These are phyloP conservation scores for Paracorniculantispora psalliotae DNA, from an alignment of 2,329 filamentous ascomycete genomes.

Conservation along the genomic window DNA sequence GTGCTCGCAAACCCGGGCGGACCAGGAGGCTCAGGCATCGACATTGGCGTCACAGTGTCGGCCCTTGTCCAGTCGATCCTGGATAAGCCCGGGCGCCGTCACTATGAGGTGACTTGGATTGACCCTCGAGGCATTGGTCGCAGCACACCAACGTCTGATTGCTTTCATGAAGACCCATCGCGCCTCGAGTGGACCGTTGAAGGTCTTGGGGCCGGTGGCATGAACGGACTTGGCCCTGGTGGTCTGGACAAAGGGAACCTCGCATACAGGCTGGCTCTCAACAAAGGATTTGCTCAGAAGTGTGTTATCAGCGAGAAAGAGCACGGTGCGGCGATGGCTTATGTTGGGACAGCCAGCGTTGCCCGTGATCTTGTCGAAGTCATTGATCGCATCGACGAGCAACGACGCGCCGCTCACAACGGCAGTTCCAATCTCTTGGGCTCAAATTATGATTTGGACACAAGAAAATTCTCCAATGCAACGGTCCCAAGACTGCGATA, in stretches of 20 bases:
- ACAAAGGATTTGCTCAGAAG: neutral
- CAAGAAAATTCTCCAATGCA: neutral
- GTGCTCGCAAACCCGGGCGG: slow-evolving; percentile 33
- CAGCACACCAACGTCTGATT: slow-evolving; percentile 27
- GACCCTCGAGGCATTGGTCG: slow-evolving; percentile 31
- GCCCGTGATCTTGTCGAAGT: slow-evolving; percentile 40
- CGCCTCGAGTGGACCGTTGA: neutral
- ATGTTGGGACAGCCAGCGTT: slow-evolving; percentile 32
- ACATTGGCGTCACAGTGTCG: slow-evolving; percentile 16
- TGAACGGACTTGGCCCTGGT: neutral
- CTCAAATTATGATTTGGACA: neutral
- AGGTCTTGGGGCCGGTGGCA: neutral
- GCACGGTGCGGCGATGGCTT: slow-evolving; percentile 17
- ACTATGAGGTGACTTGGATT: slow-evolving; percentile 32
- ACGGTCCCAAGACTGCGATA: slow-evolving; percentile 34
- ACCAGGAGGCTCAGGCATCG: slow-evolving; percentile 30
- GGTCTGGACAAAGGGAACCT: neutral
- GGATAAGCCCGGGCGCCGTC: slow-evolving; percentile 18
- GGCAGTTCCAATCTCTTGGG: neutral
- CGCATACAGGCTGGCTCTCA: neutral
- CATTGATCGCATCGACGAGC: slow-evolving; percentile 34
- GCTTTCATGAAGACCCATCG: slow-evolving; percentile 22
- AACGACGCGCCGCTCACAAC: slow-evolving; percentile 10
- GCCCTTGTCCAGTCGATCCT: slow-evolving; percentile 21
- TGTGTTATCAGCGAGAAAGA: neutral